Conservation (phyloP, 2,329 filamentous ascomycete genomes). For the Exophiala bonariae region DNA sequence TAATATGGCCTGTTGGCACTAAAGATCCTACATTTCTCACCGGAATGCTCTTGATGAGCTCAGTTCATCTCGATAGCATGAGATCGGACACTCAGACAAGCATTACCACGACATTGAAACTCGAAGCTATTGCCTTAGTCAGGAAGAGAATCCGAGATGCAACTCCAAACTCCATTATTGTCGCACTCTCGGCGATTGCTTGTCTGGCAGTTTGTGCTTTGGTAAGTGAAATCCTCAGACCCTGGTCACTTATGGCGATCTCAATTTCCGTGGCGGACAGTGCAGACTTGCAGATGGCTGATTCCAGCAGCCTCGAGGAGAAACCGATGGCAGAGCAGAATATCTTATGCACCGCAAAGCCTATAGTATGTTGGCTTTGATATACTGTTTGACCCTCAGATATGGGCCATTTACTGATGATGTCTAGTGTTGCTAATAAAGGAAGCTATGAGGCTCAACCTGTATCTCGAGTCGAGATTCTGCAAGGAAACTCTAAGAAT, state of each 20-base stretch:
- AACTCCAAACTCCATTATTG: slow-evolving; percentile 9
- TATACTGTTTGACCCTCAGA: too few relatives aligned
- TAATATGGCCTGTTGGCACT: neutral
- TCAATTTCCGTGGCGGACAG: too few relatives aligned
- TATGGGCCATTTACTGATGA: too few relatives aligned
- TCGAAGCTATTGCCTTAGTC: slow-evolving; percentile 15
- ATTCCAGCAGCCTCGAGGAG: slow-evolving; percentile 12
- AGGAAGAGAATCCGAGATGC: slow-evolving; percentile 5
- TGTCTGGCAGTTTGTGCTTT: slow-evolving; percentile 14
- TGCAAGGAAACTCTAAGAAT: slow-evolving; percentile 15
- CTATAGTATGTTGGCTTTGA: slow-evolving; percentile 3
- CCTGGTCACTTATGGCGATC: too few relatives aligned
- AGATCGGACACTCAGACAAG: neutral
- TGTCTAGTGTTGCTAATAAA: slow-evolving; percentile 8
- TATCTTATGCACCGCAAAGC: slow-evolving; percentile 17
- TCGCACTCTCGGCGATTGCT: slow-evolving; percentile 13
- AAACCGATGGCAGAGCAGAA: slow-evolving; percentile 10
- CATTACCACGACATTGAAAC: slow-evolving; percentile 12
- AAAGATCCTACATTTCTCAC: slow-evolving; percentile 6
- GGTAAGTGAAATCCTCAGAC: slow-evolving; percentile 14
- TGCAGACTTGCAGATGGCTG: slow-evolving; percentile 2
- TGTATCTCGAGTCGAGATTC: slow-evolving; percentile 14
- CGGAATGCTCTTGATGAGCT: slow-evolving; percentile 16
- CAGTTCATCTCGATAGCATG: slow-evolving; percentile 16
- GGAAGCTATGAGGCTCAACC: slow-evolving; percentile 7